Percentiles rank a stretch among this genome's conserved stretches.
These are phyloP conservation scores for Chaetomiaceae sp. DNA, from an alignment of 2,329 filamentous ascomycete species.

Conservation along the genomic window DNA sequence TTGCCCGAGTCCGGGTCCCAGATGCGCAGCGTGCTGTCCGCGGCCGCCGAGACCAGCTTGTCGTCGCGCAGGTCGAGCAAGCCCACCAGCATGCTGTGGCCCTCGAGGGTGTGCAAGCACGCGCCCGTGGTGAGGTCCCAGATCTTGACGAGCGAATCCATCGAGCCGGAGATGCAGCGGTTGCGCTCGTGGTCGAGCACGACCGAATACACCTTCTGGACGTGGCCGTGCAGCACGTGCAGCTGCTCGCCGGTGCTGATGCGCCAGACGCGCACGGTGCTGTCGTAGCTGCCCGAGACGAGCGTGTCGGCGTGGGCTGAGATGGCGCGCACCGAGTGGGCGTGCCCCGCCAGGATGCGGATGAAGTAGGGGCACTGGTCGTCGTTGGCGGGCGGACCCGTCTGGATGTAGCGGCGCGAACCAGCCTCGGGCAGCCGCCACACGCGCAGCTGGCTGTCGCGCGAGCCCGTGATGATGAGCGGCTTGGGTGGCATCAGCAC, in stretches of 20 bases:
- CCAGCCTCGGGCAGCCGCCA: slow-evolving; percentile 85
- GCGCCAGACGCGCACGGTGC: slow-evolving; percentile 90
- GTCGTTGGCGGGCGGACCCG: slow-evolving; percentile 64
- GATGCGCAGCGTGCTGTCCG: slow-evolving; percentile 89
- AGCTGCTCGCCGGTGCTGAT: slow-evolving; percentile 90
- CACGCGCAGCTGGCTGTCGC: slow-evolving; percentile 87
- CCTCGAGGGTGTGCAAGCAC: slow-evolving; percentile 83
- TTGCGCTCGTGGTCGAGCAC: slow-evolving; percentile 88
- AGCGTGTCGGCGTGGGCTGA: slow-evolving; percentile 90
- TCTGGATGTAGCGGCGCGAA: slow-evolving; percentile 72
- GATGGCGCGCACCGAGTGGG: slow-evolving; percentile 91
- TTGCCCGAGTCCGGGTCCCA: slow-evolving; percentile 94
- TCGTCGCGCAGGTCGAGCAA: slow-evolving; percentile 84
- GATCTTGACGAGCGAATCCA: slow-evolving; percentile 97
- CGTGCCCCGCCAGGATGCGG: slow-evolving; percentile 76
- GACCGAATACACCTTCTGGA: slow-evolving; percentile 93
- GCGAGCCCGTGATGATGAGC: slow-evolving; percentile 92
- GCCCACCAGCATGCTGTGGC: slow-evolving; percentile 86
- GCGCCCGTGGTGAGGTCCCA: slow-evolving; percentile 88
- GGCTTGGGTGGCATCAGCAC: slow-evolving; percentile 92
- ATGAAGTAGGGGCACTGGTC: slow-evolving; percentile 92
- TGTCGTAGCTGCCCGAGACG: slow-evolving; percentile 97
- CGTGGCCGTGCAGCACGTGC: slow-evolving; percentile 79
- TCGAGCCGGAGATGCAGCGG: slow-evolving; percentile 93
- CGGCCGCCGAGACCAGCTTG: slow-evolving; percentile 87